A percentile compares a stretch with the other conserved stretches of the same genome.
phyloP scores from a whole-genome alignment of 179 eudicot genomes.

The Gypsophila paniculata region DNA sequence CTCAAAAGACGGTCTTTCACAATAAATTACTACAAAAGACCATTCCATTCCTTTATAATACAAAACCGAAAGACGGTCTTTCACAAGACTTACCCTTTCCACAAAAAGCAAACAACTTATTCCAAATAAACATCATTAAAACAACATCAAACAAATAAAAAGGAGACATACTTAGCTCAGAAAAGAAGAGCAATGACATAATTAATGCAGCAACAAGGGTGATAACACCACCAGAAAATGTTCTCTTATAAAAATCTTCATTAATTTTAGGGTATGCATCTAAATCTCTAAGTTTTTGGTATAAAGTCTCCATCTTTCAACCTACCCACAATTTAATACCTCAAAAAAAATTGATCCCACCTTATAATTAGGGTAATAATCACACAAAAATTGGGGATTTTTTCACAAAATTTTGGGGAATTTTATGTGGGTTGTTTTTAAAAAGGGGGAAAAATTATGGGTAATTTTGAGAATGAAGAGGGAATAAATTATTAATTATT shows the following conservation, averaged over 20 bases:
- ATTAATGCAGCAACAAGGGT: slow-evolving; percentile 50
- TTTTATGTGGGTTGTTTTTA: background rate
- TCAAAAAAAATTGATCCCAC: background rate
- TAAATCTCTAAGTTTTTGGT: slow-evolving; percentile 51
- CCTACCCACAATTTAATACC: slow-evolving; percentile 16
- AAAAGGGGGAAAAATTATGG: background rate
- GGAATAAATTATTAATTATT: slow-evolving; percentile 3
- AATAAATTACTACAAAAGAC: no score
- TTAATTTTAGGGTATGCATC: slow-evolving; percentile 80
- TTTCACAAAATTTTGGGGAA: background rate
- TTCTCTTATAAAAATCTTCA: slow-evolving; percentile 69
- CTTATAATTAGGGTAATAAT: background rate
- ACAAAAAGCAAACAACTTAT: slow-evolving; percentile 11
- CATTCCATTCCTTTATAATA: no score
- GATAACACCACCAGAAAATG: slow-evolving; percentile 62
- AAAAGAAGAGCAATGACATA: slow-evolving; percentile 59
- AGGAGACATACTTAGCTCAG: slow-evolving; percentile 51
- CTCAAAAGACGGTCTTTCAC: no score
- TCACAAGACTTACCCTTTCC: no score
- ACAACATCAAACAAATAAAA: background rate
- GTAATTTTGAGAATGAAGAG: slow-evolving; percentile 11
- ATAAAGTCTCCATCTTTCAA: slow-evolving; percentile 44
- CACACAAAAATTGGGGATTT: slow-evolving; percentile 10
- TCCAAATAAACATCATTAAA: background rate
- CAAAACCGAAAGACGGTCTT: no score